These are phyloP conservation scores for Diospyros lotus DNA, from an alignment of 148 eudicot genomes.

Conservation along the genomic window DNA sequence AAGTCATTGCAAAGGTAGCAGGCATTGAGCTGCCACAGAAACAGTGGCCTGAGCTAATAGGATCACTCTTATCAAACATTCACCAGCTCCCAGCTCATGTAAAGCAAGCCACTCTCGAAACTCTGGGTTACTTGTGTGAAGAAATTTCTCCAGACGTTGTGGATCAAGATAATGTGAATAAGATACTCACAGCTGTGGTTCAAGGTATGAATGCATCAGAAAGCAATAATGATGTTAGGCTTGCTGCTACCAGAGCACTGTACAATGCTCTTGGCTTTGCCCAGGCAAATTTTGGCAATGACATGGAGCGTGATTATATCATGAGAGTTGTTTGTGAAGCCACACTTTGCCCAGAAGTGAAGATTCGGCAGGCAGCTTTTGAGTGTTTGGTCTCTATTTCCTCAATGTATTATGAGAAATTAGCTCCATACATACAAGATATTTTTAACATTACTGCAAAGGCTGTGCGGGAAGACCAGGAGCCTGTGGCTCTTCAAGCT, in stretches of 20 bases:
- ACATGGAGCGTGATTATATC: conserved; percentile 22
- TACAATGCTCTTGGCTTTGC: conserved; percentile 17
- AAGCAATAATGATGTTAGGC: conserved; percentile 6
- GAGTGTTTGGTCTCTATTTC: conserved; percentile 93
- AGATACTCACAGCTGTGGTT: conserved; percentile 79
- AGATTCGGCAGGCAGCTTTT: conserved; percentile 88
- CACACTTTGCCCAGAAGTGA: conserved; percentile 71
- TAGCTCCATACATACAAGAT: conserved; percentile 85
- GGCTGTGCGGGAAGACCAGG: conserved; percentile 91
- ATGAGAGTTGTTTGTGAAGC: conserved; percentile 97
- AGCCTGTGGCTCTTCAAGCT: conserved; percentile 92
- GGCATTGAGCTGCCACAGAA: conserved; percentile 82
- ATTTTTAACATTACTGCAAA: conserved; percentile 85
- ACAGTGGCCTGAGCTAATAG: conserved; percentile 78
- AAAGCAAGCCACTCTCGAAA: conserved; percentile 77
- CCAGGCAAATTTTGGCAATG: background rate
- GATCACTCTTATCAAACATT: conserved; percentile 51
- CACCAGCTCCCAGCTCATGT: conserved; percentile 71
- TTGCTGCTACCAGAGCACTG: conserved; percentile 11
- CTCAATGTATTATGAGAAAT: conserved; percentile 80
- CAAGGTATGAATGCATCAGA: conserved; percentile 66
- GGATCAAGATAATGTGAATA: conserved; percentile 82
- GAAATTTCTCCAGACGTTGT: conserved; percentile 77
- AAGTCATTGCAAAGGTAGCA: conserved; percentile 82
- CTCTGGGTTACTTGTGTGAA: conserved; percentile 78